Conservation (phyloP, 2,329 filamentous ascomycete genomes). For the Arachnomyces sp. region DNA sequence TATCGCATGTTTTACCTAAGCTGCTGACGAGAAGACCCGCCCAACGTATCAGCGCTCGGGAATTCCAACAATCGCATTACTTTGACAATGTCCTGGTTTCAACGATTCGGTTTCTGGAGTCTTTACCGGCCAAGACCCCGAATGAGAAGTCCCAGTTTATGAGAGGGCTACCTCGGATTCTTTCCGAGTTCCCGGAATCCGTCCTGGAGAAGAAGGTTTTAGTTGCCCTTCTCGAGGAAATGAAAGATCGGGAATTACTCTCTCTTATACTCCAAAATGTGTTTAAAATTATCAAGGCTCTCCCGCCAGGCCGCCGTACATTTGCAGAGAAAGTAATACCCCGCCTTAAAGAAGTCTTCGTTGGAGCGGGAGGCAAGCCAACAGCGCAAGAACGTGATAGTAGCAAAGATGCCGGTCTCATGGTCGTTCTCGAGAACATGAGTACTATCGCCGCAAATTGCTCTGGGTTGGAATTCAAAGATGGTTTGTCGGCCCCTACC, state of each 20-base stretch:
- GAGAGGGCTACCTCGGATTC: slow-evolving; percentile 74
- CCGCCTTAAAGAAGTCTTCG: slow-evolving; percentile 72
- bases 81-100: slow-evolving; percentile 97
- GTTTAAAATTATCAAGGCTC: slow-evolving; percentile 74
- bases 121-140: slow-evolving; percentile 81
- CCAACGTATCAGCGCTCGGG: slow-evolving; percentile 74
- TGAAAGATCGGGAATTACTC: slow-evolving; percentile 82
- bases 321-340: slow-evolving; percentile 86
- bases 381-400: slow-evolving; percentile 64
- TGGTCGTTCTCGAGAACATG: slow-evolving; percentile 83
- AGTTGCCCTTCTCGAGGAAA: slow-evolving; percentile 79
- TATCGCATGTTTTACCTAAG: slow-evolving; percentile 66
- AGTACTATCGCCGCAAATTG: slow-evolving; percentile 68
- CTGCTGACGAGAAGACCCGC: slow-evolving; percentile 82
- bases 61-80: slow-evolving; percentile 91
- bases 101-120: slow-evolving; percentile 89
- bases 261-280: slow-evolving; percentile 82
- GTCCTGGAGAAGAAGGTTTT: slow-evolving; percentile 93
- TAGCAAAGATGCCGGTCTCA: slow-evolving; percentile 77
- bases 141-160: slow-evolving; percentile 89
- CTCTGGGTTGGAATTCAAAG: slow-evolving; percentile 87
- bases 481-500: slow-evolving; percentile 49
- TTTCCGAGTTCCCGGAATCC: slow-evolving; percentile 85
- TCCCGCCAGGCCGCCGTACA: slow-evolving; percentile 67
- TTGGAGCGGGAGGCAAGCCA: slow-evolving; percentile 43